Base-by-base conservation (phyloP, 441 rosid species). In the Adansonia grandidieri region DNA sequence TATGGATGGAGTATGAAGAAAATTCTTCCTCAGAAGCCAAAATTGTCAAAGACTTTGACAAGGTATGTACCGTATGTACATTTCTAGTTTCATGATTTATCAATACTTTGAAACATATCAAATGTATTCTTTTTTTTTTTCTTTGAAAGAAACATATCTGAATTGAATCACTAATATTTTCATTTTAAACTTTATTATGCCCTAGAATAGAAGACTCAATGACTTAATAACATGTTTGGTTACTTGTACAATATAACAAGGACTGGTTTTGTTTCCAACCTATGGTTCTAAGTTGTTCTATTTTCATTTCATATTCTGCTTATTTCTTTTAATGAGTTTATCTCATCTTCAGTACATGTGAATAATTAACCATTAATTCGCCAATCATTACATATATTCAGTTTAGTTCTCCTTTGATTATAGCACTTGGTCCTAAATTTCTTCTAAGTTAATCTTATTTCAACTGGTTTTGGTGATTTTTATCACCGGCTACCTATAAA, bases 31-130 rank as follows among this genome's bases (percentile, higher is more conserved):
- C 89, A 2, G 98, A 96, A 84, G 99, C 99, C 71, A 92, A 96
- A 86, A 77, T 96, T 79, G 97, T 96, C 72, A 96, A 96, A 88
- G 99, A 96, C 78, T 91, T 93, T 44, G 99, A 96, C 81, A 96
- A 96, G 93, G 94, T 92, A 80, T 65, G 78, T 70, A 5, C 9
- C 0, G 3, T 42, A 20, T 8, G 7, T 61, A 2, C 20, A 20
- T 74, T 53, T 72, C 64, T n/a, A 10, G 50, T 53, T 65, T 66
- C 54, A 45, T 58, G 9, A n/a, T 48, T 19, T 32, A 28, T 53
- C 60, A n/a, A 53, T 32, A 54, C 15, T 8, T 11, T 9, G 14
- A 51, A 69, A 13, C 68, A 6, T 63, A 15, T 32, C 47, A 63
- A 63, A 15, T 63, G 66, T 11, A 14, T 24, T 20, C 5, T 7